Evolutionary conservation across 257 asterid genomes (phyloP).

Genomic region (Solanum paucissectum): DNA sequence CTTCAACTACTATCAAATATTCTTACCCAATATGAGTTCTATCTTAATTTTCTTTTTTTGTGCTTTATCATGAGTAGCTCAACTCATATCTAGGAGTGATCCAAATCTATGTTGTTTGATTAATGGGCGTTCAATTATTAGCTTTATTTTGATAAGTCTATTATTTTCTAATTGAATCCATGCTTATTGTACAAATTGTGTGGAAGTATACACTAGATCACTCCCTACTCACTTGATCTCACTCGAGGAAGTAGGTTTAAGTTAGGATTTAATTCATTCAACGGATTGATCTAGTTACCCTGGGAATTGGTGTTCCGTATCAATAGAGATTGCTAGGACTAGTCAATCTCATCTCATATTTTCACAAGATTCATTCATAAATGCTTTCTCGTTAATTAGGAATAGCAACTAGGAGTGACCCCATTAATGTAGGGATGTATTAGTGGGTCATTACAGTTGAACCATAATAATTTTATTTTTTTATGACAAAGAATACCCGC

Average conservation of each 20-base stretch:
- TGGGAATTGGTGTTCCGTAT: background rate
- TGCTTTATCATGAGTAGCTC: background rate
- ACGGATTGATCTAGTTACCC: background rate
- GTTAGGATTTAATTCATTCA: background rate
- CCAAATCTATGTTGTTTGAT: background rate
- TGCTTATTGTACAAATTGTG: background rate
- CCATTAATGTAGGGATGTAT: background rate
- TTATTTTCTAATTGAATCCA: background rate
- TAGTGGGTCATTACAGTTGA: background rate
- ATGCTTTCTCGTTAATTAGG: background rate
- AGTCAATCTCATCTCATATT: background rate
- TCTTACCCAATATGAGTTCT: background rate
- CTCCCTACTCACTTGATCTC: background rate
- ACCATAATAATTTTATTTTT: background rate
- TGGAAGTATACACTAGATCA: background rate
- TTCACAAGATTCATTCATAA: background rate
- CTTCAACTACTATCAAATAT: background rate
- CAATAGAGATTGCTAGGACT: background rate
- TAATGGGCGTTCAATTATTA: background rate
- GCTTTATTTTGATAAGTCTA: background rate
- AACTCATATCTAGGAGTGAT: background rate
- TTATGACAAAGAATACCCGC: background rate
- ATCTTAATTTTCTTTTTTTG: background rate
- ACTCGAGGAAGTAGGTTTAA: background rate
- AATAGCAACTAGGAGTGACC: background rate